phyloP scores from a whole-genome alignment of 2,329 filamentous ascomycete species.

The Colletotrichum nymphaeae region DNA sequence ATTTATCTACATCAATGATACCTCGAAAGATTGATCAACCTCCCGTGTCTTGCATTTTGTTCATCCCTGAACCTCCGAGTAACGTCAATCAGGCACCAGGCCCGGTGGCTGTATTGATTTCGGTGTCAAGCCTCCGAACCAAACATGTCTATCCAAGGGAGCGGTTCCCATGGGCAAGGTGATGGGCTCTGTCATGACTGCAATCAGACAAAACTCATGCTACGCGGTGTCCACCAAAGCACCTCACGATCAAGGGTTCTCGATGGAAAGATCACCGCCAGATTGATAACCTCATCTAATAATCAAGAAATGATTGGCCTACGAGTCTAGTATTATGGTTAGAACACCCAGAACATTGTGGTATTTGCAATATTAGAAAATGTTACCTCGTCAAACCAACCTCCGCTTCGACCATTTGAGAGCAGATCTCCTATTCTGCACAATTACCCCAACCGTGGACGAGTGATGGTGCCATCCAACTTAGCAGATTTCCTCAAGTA shows the following conservation, averaged over 20 bases:
- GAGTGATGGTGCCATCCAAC: not conserved
- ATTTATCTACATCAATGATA: not conserved
- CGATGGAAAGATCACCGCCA: not conserved
- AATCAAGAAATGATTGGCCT: not conserved
- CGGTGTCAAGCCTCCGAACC: constrained; percentile 45
- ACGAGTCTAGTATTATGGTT: not conserved
- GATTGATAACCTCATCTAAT: not conserved
- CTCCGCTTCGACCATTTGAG: not conserved
- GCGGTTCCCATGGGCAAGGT: not conserved
- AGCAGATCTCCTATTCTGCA: not conserved
- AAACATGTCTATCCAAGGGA: not conserved
- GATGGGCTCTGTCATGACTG: not conserved
- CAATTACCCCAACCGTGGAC: not conserved
- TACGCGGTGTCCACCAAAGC: not conserved
- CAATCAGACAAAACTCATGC: not conserved
- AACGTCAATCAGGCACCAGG: constrained; percentile 49
- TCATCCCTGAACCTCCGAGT: not conserved
- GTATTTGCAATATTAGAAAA: not conserved
- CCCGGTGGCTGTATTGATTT: constrained; percentile 41
- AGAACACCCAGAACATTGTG: not conserved
- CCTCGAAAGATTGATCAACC: not conserved
- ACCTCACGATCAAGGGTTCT: not conserved
- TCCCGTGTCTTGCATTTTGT: too few relatives aligned
- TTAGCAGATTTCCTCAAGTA: not conserved
- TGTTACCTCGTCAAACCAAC: not conserved